These are phyloP conservation scores for Cryoendolithus antarcticus DNA, from an alignment of 2,329 filamentous ascomycete genomes.

Conservation along the genomic window DNA sequence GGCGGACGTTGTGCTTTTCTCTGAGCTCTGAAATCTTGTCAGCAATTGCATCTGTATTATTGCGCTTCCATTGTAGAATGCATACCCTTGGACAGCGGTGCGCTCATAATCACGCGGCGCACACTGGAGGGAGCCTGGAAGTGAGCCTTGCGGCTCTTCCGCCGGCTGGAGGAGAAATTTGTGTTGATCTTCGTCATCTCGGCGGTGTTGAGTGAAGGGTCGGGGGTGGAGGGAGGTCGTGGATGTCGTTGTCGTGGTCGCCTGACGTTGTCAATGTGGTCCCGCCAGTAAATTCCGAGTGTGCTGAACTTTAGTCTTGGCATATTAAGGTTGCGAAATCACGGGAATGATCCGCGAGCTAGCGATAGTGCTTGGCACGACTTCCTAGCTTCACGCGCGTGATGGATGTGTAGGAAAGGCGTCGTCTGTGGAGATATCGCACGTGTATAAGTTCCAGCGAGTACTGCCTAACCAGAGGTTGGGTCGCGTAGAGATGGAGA, in stretches of 20 bases:
- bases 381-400: no score
- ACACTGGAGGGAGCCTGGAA: conserved; percentile 89
- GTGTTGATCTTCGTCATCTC: conserved; percentile 62
- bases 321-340: not conserved
- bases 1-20: conserved; percentile 89
- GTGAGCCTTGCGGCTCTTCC: conserved; percentile 99
- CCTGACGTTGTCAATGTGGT: not conserved
- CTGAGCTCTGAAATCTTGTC: conserved; percentile 51
- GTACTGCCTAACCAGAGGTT: no score
- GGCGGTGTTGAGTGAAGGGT: conserved; percentile 22
- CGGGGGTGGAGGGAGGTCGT: conserved; percentile 8
- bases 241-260: conserved; percentile 11
- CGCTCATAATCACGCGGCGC: conserved; percentile 94
- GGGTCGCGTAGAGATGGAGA: no score
- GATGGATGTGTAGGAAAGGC: no score
- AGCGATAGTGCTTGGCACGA: no score
- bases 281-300: not conserved
- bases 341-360: no score
- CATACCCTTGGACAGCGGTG: conserved; percentile 70
- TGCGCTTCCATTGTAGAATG: conserved; percentile 3
- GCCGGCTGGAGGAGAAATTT: conserved; percentile 66
- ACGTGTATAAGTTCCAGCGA: no score
- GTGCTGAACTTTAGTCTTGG: conserved; percentile 1
- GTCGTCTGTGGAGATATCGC: no score
- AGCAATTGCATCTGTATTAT: conserved; percentile 10